phyloP scores from a whole-genome alignment of 257 asterid genomes.

The Handroanthus guayacan region DNA sequence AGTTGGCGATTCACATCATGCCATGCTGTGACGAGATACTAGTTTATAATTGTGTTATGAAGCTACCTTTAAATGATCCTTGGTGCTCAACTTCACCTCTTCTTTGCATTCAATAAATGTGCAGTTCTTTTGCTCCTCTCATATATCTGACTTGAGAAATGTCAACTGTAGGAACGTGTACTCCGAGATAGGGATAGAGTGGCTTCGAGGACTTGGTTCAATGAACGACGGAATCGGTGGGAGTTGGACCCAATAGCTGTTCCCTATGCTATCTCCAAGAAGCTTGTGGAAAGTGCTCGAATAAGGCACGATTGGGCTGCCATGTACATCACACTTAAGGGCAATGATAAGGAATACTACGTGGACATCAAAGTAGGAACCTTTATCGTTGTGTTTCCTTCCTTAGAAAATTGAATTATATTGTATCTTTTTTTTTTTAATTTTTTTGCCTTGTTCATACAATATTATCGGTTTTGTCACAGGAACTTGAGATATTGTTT shows the following conservation, averaged over 20 bases:
- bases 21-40: constrained; percentile 17
- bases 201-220: constrained; percentile 83
- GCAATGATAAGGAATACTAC: constrained; percentile 80
- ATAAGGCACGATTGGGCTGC: constrained; percentile 98
- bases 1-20: not conserved
- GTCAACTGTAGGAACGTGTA: constrained; percentile 64
- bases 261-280: constrained; percentile 89
- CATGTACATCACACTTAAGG: constrained; percentile 83
- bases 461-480: constrained; percentile 35
- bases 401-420: constrained; percentile 20
- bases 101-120: constrained; percentile 34
- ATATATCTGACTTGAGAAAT: constrained; percentile 34
- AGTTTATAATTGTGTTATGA: not conserved
- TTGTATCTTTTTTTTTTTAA: not conserved
- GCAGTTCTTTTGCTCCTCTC: constrained; percentile 32
- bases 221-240: constrained; percentile 84
- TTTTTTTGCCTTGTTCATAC: constrained; percentile 27
- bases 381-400: constrained; percentile 30
- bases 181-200: constrained; percentile 96
- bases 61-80: not conserved
- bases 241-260: constrained; percentile 94
- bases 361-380: constrained; percentile 77
- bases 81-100: constrained; percentile 23
- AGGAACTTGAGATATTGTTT: constrained; percentile 87
- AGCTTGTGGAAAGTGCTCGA: constrained; percentile 87